phyloP scores from a whole-genome alignment of 1,284 basidiomycete species.

The Cryptococcus sp. region DNA sequence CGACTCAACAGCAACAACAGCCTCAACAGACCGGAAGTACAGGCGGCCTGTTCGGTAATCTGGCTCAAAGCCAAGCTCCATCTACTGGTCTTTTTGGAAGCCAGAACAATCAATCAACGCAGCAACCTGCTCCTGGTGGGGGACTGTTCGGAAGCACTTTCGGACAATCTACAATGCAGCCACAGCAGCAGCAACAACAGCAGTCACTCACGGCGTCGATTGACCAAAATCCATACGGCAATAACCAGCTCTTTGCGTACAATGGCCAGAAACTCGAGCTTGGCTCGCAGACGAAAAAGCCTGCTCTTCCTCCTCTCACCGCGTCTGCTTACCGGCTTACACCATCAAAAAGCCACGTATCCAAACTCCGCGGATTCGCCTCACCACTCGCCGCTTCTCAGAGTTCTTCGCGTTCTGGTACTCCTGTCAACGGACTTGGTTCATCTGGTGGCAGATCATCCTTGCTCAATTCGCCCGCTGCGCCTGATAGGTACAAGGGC shows the following conservation, averaged over 20 bases:
- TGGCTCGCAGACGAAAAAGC: conserved; percentile 52
- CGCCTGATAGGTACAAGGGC: conserved; percentile 55
- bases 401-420: conserved; percentile 41
- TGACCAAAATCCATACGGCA: conserved; percentile 81
- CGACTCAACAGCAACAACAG: conserved; percentile 26
- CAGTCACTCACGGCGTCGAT: conserved; percentile 76
- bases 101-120: conserved; percentile 36
- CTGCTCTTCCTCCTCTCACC: conserved; percentile 53
- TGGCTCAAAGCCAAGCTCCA: conserved; percentile 34
- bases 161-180: conserved; percentile 40
- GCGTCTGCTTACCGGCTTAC: conserved; percentile 52
- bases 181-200: conserved; percentile 48
- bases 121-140: conserved; percentile 28
- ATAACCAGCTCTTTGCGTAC: conserved; percentile 63
- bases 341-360: conserved; percentile 52
- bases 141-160: conserved; percentile 38
- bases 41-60: conserved; percentile 57
- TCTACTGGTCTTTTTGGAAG: conserved; percentile 55
- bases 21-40: conserved; percentile 12
- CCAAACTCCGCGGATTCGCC: conserved; percentile 57
- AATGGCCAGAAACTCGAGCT: conserved; percentile 48
- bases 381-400: conserved; percentile 45
- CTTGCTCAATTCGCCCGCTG: conserved; percentile 37
- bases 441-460: conserved; percentile 23
- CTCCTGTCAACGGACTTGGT: conserved; percentile 24